Evolutionary conservation across 2,329 filamentous ascomycete species (phyloP), one percentile per base, ranked within the genome.

Genomic region (Claviceps sorghi): DNA sequence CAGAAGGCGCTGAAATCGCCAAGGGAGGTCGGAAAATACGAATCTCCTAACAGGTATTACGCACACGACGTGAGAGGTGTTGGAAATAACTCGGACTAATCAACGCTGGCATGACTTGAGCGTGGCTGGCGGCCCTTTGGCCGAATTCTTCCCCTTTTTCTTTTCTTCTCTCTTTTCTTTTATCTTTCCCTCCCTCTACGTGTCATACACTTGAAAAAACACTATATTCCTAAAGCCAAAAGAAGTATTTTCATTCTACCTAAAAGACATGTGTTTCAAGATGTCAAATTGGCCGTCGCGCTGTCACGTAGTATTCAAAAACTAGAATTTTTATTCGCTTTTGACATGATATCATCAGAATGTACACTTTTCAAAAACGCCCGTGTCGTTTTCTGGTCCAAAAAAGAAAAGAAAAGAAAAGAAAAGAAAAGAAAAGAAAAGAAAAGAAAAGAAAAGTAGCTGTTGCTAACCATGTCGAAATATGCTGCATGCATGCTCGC

Each of bases 21-120:
- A 71, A 73, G 54, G 77, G 81, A 9, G 78, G 72, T 32, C 73
- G 75, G 57, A 80, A 75, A 60, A 71, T 70, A 51, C 61, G 64
- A 8, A 51, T 67, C 21, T 59, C 60, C 21, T 69, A 57, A 64
- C n/a, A 34, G 17, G 17, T 2, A 26, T n/a, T 19, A 19, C 6
- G 19, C 48, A 42, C 17, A 32, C 11, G n/a, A 21, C 2, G 6
- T 19, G 8, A 13, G 10, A 10, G 11, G 29, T 47, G 10, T 26
- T 26, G 29, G 30, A 32, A 21, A 10, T 15, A 8, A n/a, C 11
- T 30, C 32, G 5, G 11, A 19, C 30, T 21, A n/a, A 17, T 29
- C 36, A 9, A 32, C 17, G 32, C 13, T 32, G 41, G 41, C 41
- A 29, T 36, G 49, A 41, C 26, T 26, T 8, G 29, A 17, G 21